phyloP scores from a whole-genome alignment of 2,329 filamentous ascomycete genomes.

The Fusarium vanettenii region DNA sequence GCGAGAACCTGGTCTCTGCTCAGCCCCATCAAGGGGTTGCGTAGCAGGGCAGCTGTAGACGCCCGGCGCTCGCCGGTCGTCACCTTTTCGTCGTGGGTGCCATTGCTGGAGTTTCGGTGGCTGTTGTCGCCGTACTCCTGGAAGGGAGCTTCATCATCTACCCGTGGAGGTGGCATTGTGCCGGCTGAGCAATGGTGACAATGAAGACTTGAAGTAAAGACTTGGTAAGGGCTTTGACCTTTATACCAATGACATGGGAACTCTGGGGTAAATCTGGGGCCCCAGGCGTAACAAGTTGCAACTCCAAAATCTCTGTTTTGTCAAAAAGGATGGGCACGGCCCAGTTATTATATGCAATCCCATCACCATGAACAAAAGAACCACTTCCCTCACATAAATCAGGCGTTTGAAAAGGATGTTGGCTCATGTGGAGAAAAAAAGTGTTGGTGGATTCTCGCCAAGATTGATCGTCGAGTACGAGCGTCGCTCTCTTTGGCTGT shows the following conservation, averaged over 20 bases:
- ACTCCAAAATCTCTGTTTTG: neutral
- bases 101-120: constrained; percentile 35
- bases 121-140: constrained; percentile 15
- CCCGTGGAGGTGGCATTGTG: constrained; percentile 42
- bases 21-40: constrained; percentile 47
- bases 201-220: neutral
- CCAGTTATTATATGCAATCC: constrained; percentile 29
- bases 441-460: constrained; percentile 28
- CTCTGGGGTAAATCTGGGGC: constrained; percentile 24
- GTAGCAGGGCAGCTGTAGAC: constrained; percentile 43
- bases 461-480: constrained; percentile 28
- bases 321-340: neutral
- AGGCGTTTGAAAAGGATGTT: neutral
- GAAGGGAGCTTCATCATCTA: constrained; percentile 39
- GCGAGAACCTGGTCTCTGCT: constrained; percentile 45
- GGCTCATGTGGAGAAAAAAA: constrained; percentile 12
- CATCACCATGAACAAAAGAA: neutral
- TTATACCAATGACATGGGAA: neutral
- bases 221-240: neutral
- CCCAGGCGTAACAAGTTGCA: neutral
- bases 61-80: constrained; percentile 11
- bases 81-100: constrained; percentile 32
- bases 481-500: constrained; percentile 20
- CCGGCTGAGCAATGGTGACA: neutral
- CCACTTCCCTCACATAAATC: neutral